A percentile compares a stretch with the other conserved stretches of the same genome.
These are phyloP conservation scores for Hanseniaspora lachancei DNA, from an alignment of 805 yeast genomes.

Conservation along the genomic window DNA sequence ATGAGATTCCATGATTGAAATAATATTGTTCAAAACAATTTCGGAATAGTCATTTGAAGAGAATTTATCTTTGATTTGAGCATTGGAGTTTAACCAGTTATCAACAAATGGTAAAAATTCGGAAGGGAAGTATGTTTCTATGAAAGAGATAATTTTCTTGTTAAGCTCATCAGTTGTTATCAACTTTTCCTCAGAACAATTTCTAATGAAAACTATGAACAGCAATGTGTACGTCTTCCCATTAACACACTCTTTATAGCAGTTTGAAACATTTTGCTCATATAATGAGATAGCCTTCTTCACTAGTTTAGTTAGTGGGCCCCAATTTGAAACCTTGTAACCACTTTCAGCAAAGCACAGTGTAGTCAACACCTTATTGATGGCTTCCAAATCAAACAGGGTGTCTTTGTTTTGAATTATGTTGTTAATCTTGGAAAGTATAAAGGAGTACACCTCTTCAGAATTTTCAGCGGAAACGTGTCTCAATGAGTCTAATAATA, in stretches of 20 bases:
- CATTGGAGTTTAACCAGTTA: slow-evolving; percentile 25
- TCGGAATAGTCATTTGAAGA: background rate
- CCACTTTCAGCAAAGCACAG: slow-evolving; percentile 61
- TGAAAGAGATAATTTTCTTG: slow-evolving; percentile 31
- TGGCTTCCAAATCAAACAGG: slow-evolving; percentile 21
- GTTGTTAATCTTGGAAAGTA: slow-evolving; percentile 20
- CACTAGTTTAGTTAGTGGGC: slow-evolving; percentile 14
- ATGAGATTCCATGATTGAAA: background rate
- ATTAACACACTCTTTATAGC: slow-evolving; percentile 3
- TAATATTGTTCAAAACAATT: background rate
- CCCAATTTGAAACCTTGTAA: slow-evolving; percentile 46
- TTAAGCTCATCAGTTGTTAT: slow-evolving; percentile 34
- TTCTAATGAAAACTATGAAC: slow-evolving; percentile 41
- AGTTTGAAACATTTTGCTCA: background rate
- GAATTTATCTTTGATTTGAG: background rate
- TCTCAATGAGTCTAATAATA: slow-evolving; percentile 39
- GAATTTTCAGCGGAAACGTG: slow-evolving; percentile 43
- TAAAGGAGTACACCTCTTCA: slow-evolving; percentile 31
- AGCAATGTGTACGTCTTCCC: slow-evolving; percentile 32
- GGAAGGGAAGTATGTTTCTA: slow-evolving; percentile 30
- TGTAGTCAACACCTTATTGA: slow-evolving; percentile 33
- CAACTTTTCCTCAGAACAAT: slow-evolving; percentile 33
- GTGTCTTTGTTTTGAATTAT: slow-evolving; percentile 15
- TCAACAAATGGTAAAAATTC: slow-evolving; percentile 35
- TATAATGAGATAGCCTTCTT: slow-evolving; percentile 14